These are phyloP conservation scores for Hippophae gyantsensis DNA, from an alignment of 306 rosid genomes.

Conservation along the genomic window DNA sequence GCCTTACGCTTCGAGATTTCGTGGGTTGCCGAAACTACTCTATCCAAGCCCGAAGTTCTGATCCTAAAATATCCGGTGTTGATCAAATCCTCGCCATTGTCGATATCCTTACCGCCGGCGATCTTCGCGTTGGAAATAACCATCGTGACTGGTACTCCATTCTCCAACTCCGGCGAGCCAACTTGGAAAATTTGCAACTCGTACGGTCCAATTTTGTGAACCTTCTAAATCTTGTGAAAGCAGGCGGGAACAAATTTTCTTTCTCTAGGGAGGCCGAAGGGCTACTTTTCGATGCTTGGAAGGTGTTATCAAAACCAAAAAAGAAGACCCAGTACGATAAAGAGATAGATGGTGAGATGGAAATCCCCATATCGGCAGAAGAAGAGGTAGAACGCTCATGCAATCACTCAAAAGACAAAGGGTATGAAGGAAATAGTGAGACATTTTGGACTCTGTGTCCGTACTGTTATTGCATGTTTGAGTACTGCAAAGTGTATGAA, in stretches of 20 bases:
- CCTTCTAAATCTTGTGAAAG: conserved; percentile 31
- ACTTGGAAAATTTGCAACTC: conserved; percentile 15
- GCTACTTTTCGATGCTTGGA: conserved; percentile 46
- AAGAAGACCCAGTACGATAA: conserved; percentile 19
- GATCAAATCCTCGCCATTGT: conserved; percentile 28
- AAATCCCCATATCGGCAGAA: neutral
- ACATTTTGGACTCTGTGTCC: conserved; percentile 81
- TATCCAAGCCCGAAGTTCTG: conserved; percentile 9
- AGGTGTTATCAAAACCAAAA: conserved; percentile 29
- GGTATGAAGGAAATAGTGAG: neutral
- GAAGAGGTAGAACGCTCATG: neutral
- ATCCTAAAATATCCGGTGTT: conserved; percentile 12
- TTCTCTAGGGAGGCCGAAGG: conserved; percentile 27
- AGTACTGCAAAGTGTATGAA: conserved; percentile 40
- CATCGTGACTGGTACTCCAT: conserved; percentile 29
- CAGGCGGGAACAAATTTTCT: conserved; percentile 27
- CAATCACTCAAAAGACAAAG: neutral
- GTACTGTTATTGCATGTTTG: conserved; percentile 49
- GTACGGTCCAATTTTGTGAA: conserved; percentile 27
- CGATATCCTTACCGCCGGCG: conserved; percentile 26
- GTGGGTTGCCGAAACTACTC: conserved; percentile 15
- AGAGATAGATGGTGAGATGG: neutral
- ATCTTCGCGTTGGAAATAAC: neutral
- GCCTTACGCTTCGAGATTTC: conserved; percentile 21
- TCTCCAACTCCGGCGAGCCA: conserved; percentile 22